Conservation (phyloP, 2,329 filamentous ascomycete genomes). For the Domatiomyces globalis region DNA sequence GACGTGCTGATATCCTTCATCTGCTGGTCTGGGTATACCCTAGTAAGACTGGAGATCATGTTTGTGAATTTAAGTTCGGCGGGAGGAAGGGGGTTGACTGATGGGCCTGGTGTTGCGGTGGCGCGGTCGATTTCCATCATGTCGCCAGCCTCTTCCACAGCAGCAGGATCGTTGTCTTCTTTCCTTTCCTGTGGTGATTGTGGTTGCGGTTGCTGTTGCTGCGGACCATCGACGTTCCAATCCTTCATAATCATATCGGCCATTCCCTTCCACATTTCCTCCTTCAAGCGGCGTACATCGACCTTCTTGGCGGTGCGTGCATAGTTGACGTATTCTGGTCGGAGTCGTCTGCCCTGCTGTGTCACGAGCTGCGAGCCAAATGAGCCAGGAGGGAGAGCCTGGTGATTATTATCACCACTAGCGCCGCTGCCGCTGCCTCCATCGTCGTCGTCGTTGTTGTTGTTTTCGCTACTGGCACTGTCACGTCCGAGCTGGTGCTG, state of each 20-base stretch:
- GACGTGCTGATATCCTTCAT: slow-evolving; percentile 93
- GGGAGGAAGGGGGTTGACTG: slow-evolving; percentile 11
- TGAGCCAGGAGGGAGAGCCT: slow-evolving; percentile 34
- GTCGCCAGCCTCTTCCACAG: slow-evolving; percentile 1
- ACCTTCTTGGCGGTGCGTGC: slow-evolving; percentile 54
- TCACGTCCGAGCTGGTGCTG: slow-evolving; percentile 1
- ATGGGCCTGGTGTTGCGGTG: slow-evolving; percentile 3
- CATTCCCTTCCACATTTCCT: slow-evolving; percentile 52
- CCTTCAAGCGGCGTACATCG: slow-evolving; percentile 49
- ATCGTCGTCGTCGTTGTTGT: neutral
- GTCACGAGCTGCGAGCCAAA: slow-evolving; percentile 51
- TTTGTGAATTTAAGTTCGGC: slow-evolving; percentile 66
- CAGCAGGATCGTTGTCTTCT: slow-evolving; percentile 4
- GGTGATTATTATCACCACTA: slow-evolving; percentile 1
- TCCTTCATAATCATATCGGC: slow-evolving; percentile 31
- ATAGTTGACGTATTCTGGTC: slow-evolving; percentile 53
- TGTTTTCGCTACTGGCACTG: neutral
- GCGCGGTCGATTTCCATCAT: slow-evolving; percentile 19
- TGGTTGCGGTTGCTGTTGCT: slow-evolving; percentile 13
- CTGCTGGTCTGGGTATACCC: slow-evolving; percentile 68
- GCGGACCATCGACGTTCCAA: slow-evolving; percentile 19
- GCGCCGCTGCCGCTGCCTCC: neutral
- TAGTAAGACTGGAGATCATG: slow-evolving; percentile 77
- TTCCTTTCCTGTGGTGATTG: no score
- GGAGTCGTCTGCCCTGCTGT: slow-evolving; percentile 41